Evolutionary conservation across 2,329 filamentous ascomycete species (phyloP).

Genomic region (Fusarium fujikuroi): DNA sequence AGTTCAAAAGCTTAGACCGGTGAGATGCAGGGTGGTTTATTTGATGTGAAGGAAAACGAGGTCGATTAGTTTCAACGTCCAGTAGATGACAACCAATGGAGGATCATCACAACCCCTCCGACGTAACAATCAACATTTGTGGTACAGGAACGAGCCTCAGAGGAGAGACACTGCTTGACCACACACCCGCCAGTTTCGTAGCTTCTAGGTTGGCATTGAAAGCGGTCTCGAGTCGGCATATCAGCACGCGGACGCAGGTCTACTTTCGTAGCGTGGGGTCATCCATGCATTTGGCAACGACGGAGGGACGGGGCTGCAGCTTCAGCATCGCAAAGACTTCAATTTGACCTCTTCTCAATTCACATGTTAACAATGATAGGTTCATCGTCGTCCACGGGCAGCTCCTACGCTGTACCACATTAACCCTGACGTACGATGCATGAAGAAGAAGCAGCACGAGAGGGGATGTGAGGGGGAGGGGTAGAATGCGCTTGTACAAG

Average conservation of each 20-base stretch:
- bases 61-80: background rate
- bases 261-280: constrained; percentile 37
- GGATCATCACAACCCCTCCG: background rate
- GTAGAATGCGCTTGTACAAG: constrained; percentile 29
- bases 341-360: constrained; percentile 38
- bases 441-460: constrained; percentile 10
- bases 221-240: constrained; percentile 37
- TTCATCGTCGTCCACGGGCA: constrained; percentile 40
- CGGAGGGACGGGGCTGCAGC: constrained; percentile 19
- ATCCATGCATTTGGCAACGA: constrained; percentile 18
- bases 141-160: constrained; percentile 9
- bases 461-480: constrained; percentile 30
- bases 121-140: background rate
- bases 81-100: background rate
- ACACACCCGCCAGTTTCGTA: constrained; percentile 2
- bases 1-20: background rate
- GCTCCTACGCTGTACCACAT: constrained; percentile 27
- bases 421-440: constrained; percentile 37
- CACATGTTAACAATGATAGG: constrained; percentile 48
- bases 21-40: background rate
- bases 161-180: constrained; percentile 18
- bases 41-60: background rate
- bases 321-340: constrained; percentile 29
- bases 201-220: background rate
- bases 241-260: constrained; percentile 36